Evolutionary conservation across 1,284 basidiomycete species (phyloP).

Genomic region (Ceratorhiza oryzae-sativae): DNA sequence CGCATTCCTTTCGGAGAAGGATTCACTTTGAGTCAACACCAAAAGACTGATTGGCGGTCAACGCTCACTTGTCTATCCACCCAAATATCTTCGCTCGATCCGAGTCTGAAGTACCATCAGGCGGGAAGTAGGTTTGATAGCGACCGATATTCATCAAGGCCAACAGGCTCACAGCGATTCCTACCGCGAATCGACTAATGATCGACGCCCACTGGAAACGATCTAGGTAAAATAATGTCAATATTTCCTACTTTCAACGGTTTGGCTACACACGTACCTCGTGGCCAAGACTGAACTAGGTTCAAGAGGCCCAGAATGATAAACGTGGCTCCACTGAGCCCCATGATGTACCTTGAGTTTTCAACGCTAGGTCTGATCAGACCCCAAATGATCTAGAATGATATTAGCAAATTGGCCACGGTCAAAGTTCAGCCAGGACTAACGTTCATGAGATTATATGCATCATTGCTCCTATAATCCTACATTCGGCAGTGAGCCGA

Average conservation of each 20-base stretch:
- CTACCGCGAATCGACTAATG: not conserved
- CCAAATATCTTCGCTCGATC: not conserved
- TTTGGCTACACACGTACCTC: not conserved
- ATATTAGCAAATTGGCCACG: not conserved
- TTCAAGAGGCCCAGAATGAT: conserved; percentile 2
- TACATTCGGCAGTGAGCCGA: not conserved
- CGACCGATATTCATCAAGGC: conserved; percentile 7
- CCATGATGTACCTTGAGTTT: conserved; percentile 14
- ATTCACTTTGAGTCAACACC: not conserved
- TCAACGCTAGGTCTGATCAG: not conserved
- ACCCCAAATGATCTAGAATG: conserved; percentile 2
- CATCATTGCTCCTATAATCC: not conserved
- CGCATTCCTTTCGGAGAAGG: not conserved
- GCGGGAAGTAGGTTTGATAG: not conserved
- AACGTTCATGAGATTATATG: not conserved
- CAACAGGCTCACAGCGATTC: not conserved
- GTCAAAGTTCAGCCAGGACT: not conserved
- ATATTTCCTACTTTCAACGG: not conserved
- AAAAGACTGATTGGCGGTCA: not conserved
- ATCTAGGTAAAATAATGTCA: not conserved
- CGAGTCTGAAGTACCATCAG: not conserved
- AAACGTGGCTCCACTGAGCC: not conserved
- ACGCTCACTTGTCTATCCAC: conserved; percentile 2
- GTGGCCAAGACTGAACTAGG: conserved; percentile 20
- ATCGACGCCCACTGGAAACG: conserved; percentile 10